phyloP scores from a whole-genome alignment of 805 yeast species.

The Candida multigemmis region DNA sequence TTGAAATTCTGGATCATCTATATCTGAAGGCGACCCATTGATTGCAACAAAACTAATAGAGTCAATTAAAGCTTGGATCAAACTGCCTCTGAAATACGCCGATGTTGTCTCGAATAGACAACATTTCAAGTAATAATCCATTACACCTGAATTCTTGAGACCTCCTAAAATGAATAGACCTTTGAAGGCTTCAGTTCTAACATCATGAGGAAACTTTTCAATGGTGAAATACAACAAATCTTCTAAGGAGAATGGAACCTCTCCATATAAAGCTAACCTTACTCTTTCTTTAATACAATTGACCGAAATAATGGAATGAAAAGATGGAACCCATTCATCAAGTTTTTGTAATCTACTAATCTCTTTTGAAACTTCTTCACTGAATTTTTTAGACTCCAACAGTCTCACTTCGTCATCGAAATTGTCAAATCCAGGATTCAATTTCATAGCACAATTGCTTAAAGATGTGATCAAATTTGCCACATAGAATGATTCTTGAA shows the following conservation, averaged over 20 bases:
- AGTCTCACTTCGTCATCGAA: conserved; percentile 3
- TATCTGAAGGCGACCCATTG: conserved; percentile 45
- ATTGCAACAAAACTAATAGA: conserved; percentile 62
- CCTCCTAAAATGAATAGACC: conserved; percentile 73
- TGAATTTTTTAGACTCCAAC: conserved; percentile 8
- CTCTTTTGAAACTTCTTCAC: conserved; percentile 41
- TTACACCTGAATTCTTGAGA: conserved; percentile 49
- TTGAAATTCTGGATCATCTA: conserved; percentile 60
- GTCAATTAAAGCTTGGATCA: conserved; percentile 38
- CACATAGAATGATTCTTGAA: conserved; percentile 64
- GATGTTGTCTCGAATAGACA: conserved; percentile 46
- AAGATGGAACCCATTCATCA: conserved; percentile 83
- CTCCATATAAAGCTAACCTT: conserved; percentile 46
- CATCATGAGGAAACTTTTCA: conserved; percentile 35
- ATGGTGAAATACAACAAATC: conserved; percentile 48
- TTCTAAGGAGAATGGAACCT: conserved; percentile 41
- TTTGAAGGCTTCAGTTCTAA: conserved; percentile 60
- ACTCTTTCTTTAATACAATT: conserved; percentile 54
- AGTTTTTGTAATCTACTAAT: conserved; percentile 66
- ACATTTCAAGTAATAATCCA: conserved; percentile 53
- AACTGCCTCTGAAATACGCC: conserved; percentile 38
- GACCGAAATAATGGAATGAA: conserved; percentile 44
- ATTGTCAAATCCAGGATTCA: conserved; percentile 4
- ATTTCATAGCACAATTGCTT: conserved; percentile 21
- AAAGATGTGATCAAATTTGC: conserved; percentile 48